These are phyloP conservation scores for Volvox carteri DNA, from an alignment of 163 green algal species.

Conservation along the genomic window DNA sequence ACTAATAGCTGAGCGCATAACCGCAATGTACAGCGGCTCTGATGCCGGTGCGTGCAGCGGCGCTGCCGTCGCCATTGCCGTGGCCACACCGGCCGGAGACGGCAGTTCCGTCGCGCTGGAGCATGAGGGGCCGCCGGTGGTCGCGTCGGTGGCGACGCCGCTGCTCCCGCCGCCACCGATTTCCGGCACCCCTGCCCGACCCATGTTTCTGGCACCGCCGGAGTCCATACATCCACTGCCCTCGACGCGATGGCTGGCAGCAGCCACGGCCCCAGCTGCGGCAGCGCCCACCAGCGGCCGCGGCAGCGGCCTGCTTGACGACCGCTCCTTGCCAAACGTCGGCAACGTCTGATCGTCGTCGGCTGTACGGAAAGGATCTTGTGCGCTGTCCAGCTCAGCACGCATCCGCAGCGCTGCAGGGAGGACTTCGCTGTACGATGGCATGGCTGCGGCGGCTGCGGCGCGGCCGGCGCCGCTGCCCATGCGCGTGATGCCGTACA, in stretches of 20 bases:
- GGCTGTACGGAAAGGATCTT: neutral
- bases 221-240: neutral
- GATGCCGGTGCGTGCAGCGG: neutral
- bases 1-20: neutral
- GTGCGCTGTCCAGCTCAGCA: neutral
- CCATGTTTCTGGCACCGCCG: neutral
- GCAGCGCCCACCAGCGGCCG: too few relatives aligned
- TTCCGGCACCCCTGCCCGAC: neutral
- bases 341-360: neutral
- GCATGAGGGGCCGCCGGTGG: neutral
- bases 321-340: neutral
- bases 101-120: neutral
- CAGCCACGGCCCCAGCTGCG: too few relatives aligned
- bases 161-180: neutral
- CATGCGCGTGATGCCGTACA: slow-evolving; percentile 9
- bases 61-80: too few relatives aligned
- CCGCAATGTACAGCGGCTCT: neutral
- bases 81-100: neutral
- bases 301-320: neutral
- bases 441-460: neutral
- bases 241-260: neutral
- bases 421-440: neutral
- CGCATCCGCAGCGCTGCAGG: neutral
- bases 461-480: neutral
- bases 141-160: neutral